A percentile compares a stretch with the other conserved stretches of the same genome.
These are phyloP conservation scores for Quercus gilva DNA, from an alignment of 306 rosid genomes.

Conservation along the genomic window DNA sequence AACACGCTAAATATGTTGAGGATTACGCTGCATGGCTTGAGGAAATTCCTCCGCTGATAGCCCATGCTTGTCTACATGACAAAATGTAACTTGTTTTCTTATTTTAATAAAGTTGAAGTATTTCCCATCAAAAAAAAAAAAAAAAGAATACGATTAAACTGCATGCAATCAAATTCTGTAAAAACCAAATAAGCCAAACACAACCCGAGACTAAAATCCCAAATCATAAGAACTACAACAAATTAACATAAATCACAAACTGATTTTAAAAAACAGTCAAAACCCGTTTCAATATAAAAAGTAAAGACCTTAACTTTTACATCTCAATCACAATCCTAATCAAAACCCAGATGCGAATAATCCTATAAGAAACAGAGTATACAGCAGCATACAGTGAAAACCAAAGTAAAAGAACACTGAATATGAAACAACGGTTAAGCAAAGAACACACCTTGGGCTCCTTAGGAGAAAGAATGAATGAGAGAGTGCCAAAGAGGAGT, in stretches of 20 bases:
- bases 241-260: neutral
- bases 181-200: neutral
- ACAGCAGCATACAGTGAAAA: neutral
- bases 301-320: neutral
- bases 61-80: too few species aligned
- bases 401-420: neutral
- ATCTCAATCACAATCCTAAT: neutral
- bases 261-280: neutral
- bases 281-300: neutral
- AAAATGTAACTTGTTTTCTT: too few species aligned
- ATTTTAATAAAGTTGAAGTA: too few species aligned
- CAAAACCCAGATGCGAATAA: slow-evolving; percentile 6
- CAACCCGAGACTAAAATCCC: neutral
- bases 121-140: too few species aligned
- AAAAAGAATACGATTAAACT: neutral
- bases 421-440: slow-evolving; percentile 9
- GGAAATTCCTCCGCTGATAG: too few species aligned
- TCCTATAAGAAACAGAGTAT: neutral
- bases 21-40: too few species aligned
- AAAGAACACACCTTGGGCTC: slow-evolving; percentile 22
- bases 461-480: neutral
- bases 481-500: neutral
- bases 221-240: neutral
- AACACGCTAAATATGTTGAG: too few species aligned
- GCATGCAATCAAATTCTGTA: neutral